A percentile compares a stretch with the other conserved stretches of the same genome.
Conservation (phyloP, 371 early-diverging fungal species). For the Syncephalis plumigaleata region DNA sequence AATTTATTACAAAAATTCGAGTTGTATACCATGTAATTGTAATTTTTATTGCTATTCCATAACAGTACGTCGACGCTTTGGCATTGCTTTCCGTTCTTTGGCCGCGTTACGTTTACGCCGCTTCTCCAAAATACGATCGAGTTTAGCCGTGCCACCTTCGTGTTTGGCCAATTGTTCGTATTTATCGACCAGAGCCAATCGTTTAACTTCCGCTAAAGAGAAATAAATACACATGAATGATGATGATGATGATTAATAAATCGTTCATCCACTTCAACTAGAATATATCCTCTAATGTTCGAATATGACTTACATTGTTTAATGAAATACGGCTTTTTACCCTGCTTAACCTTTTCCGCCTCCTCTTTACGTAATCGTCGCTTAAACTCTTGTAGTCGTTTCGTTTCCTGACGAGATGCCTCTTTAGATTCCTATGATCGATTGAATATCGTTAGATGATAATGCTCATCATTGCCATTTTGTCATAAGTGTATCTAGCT, state of each 20-base stretch:
- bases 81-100: slow-evolving; percentile 31
- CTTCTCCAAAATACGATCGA: slow-evolving; percentile 69
- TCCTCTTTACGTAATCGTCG: slow-evolving; percentile 57
- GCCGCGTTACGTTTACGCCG: slow-evolving; percentile 71
- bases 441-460: neutral
- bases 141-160: slow-evolving; percentile 9
- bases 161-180: slow-evolving; percentile 33
- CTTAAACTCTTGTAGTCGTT: slow-evolving; percentile 38
- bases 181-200: slow-evolving; percentile 54
- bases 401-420: slow-evolving; percentile 13
- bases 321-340: slow-evolving; percentile 75
- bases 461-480: neutral
- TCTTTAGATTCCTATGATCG: slow-evolving; percentile 6
- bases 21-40: no score
- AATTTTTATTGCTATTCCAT: no score
- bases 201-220: slow-evolving; percentile 44
- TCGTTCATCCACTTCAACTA: no score
- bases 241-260: neutral
- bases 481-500: neutral
- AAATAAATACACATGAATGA: slow-evolving; percentile 1
- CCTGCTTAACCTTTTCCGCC: slow-evolving; percentile 50
- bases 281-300: neutral
- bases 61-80: slow-evolving; percentile 4
- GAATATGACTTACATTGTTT: slow-evolving; percentile 42
- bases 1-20: no score